Evolutionary conservation across 2,329 filamentous ascomycete species (phyloP), one percentile per base, ranked within the genome.

Genomic region (Sclerotinia borealis): DNA sequence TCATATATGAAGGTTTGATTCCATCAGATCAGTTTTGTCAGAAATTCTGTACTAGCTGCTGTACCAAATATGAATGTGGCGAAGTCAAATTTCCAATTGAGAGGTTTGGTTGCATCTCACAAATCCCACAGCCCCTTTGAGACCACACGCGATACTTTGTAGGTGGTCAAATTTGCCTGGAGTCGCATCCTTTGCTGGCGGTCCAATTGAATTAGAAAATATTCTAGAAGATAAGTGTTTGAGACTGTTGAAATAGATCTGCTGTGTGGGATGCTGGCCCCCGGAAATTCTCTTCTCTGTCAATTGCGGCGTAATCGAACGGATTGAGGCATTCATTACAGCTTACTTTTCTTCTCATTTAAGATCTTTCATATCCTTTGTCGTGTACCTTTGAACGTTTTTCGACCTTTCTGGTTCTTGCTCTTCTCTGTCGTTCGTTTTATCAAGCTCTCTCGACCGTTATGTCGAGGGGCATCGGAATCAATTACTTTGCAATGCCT

Each of bases 401-500:
- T 56, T 47, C 25, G 60, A 62, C 31, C 27, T 56, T 55, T 19
- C 8, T 56, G 34, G 8, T 51, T 29, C 15, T 39, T 39, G 37
- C 22, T 27, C 47, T 37, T n/a, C 27, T 58, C 25, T 39, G 39
- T 56, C n/a, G n/a, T 31, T 56, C 60, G 4, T 34, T 62, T 49
- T 22, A 4, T 61, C 27, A 27, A 41, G 39, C 50, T 47, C 39
- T 37, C 39, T 56, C 27, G 10, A 9, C 36, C 10, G 29, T 37
- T 13, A 49, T 19, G 17, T 62, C 41, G 37, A 39, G 50, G 31
- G 39, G 41, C 34, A 22, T n/a, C n/a, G 27, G 34, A 27, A 52
- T 66, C 63, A 68, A 66, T 65, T 60, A 70, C 22, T 72, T 72
- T 64, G 64, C 68, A n/a, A 72, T 73, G 71, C 68, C 70, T 52